Base-by-base conservation (phyloP, 2,329 filamentous ascomycete genomes). In the Chrysoporthe deuterocubensis region DNA sequence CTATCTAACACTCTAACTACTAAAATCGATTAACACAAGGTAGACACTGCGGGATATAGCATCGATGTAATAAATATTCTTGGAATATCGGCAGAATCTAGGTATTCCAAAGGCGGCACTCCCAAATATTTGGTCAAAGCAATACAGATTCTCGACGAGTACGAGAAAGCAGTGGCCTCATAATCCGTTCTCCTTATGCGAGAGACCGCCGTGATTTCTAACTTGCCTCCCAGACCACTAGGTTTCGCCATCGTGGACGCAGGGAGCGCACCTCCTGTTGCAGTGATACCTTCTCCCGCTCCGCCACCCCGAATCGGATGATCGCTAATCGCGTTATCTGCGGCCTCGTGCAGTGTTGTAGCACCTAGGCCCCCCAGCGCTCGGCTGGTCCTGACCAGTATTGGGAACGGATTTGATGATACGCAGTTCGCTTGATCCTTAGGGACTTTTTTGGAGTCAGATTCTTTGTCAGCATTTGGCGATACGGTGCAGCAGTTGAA, bases 161-260 rank as follows among this genome's bases (percentile, higher is more conserved):
- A 40, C 37, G 4, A 40, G 37, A 40, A 0, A 40, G 37, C 6
- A 40, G 37, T 5, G 4, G 37, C 42, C 13, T 21, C 40, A 44
- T 43, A 50, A 26, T 37, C 48, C 44, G 43, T 64, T 68, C 42
- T 66, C 62, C n/a, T 69, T 64, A 26, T 48, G 32, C n/a, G 40
- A 46, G 58, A 34, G 52, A 16, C 26, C 26, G 6, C 26, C 52
- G 16, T 56, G 52, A 37, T 37, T 56, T 3, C 26, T 26, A 37
- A 34, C 26, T 37, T 54, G 21, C 50, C 26, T 11, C 50, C 46
- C n/a, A 54, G n/a, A 9, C 50, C 50, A 34, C 50, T 26, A 14
- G 50, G 26, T 21, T 16, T 34, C 26, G 8, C 50, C 50, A 21
- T 32, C 21, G 50, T 34, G 13, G 26, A 54, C 21, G 21, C 50